A percentile compares a stretch with the other conserved stretches of the same genome.
Conservation (phyloP, 2,329 filamentous ascomycete species). For the Emericellopsis cladophorae region DNA sequence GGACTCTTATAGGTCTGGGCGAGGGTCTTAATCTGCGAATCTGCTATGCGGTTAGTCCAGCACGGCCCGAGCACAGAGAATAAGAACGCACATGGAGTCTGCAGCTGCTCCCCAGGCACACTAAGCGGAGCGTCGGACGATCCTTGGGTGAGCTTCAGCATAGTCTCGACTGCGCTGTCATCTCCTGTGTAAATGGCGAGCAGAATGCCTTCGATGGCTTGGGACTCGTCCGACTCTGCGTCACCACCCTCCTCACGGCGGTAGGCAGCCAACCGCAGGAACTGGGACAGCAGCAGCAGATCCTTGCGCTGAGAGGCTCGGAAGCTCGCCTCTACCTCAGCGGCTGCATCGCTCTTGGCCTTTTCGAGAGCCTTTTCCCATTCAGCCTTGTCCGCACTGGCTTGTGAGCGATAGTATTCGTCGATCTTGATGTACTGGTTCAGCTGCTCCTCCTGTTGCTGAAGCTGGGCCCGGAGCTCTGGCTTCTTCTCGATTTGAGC, state of each 20-base stretch:
- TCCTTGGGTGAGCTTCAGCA: constrained; percentile 66
- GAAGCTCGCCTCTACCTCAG: constrained; percentile 34
- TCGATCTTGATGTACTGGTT: constrained; percentile 65
- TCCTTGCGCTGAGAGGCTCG: constrained; percentile 48
- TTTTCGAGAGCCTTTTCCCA: constrained; percentile 45
- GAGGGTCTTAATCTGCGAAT: constrained; percentile 27
- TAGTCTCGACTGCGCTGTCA: constrained; percentile 58
- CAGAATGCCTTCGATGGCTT: constrained; percentile 69
- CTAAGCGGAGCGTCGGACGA: constrained; percentile 53
- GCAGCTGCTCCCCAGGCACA: constrained; percentile 50
- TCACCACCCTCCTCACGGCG: constrained; percentile 59
- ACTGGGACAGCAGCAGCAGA: constrained; percentile 63
- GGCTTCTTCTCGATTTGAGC: constrained; percentile 69
- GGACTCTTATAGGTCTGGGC: constrained; percentile 38
- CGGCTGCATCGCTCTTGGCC: constrained; percentile 38
- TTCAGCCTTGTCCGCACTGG: constrained; percentile 44
- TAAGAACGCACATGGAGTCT: constrained; percentile 55
- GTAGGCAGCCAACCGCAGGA: constrained; percentile 67
- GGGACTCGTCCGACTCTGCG: constrained; percentile 55
- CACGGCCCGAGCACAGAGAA: background rate
- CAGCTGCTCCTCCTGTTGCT: constrained; percentile 62
- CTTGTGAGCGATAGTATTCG: constrained; percentile 52
- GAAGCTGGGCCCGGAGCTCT: constrained; percentile 52
- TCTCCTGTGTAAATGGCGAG: constrained; percentile 71
- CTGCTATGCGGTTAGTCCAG: constrained; percentile 10